Conservation (phyloP, 257 asterid species). For the Coffea canephora region DNA sequence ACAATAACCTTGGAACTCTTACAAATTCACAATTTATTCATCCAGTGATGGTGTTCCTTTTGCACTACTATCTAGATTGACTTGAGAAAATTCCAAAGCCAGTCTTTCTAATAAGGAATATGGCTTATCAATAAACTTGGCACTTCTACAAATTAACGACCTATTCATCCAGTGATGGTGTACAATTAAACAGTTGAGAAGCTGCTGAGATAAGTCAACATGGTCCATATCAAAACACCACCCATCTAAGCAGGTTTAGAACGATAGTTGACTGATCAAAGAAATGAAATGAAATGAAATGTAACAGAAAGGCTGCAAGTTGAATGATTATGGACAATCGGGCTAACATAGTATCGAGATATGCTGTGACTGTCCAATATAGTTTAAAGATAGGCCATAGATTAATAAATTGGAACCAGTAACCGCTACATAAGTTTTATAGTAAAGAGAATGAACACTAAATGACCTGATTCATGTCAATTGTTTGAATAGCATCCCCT, state of each 20-base stretch:
- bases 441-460: conserved; percentile 10
- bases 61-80: no score
- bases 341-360: not conserved
- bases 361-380: no score
- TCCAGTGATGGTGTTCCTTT: no score
- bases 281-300: not conserved
- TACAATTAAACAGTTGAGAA: not conserved
- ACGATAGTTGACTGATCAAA: not conserved
- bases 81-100: no score
- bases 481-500: conserved; percentile 96
- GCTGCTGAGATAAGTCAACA: not conserved
- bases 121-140: no score
- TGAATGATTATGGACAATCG: not conserved
- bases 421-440: conserved; percentile 4
- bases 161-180: not conserved
- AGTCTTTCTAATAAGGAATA: no score
- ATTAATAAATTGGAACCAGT: conserved; percentile 5
- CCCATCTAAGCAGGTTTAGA: not conserved
- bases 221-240: not conserved
- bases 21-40: no score
- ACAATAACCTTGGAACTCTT: no score
- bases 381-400: not conserved
- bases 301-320: not conserved
- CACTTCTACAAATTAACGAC: not conserved
- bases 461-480: conserved; percentile 95